These are phyloP conservation scores for Ammopiptanthus mongolicus DNA, from an alignment of 306 rosid genomes.

Conservation along the genomic window DNA sequence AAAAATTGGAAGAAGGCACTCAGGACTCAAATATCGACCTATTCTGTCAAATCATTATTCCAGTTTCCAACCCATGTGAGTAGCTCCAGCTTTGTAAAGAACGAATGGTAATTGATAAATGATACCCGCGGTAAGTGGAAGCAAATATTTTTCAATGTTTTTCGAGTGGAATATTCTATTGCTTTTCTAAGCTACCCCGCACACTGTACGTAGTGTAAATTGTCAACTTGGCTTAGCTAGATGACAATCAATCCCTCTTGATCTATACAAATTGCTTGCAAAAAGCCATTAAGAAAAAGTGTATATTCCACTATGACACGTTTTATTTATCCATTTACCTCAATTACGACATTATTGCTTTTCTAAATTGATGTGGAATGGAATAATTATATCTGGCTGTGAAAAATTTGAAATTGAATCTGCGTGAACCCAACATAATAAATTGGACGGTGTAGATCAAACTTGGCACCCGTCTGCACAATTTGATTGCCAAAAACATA, in stretches of 20 bases:
- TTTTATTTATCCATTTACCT: background rate
- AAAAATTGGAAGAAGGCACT: background rate
- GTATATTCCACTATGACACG: background rate
- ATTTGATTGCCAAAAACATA: conserved; percentile 11
- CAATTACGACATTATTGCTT: background rate
- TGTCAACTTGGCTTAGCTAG: conserved; percentile 12
- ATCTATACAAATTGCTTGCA: background rate
- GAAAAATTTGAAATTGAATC: background rate
- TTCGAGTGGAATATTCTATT: background rate
- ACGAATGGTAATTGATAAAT: background rate
- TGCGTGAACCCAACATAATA: background rate
- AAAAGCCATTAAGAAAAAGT: background rate
- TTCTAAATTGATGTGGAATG: background rate
- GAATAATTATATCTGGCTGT: background rate
- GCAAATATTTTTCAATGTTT: conserved; percentile 2
- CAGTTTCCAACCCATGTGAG: background rate
- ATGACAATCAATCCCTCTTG: background rate
- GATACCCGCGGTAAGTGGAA: background rate
- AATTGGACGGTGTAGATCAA: background rate
- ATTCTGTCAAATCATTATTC: background rate
- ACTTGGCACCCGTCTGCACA: background rate
- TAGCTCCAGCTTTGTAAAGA: background rate
- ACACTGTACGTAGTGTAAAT: background rate
- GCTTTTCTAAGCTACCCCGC: background rate
- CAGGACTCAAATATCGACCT: background rate